These are phyloP conservation scores for Cladochytrium replicatum DNA, from an alignment of 192 early-diverging fungal species.

Conservation along the genomic window DNA sequence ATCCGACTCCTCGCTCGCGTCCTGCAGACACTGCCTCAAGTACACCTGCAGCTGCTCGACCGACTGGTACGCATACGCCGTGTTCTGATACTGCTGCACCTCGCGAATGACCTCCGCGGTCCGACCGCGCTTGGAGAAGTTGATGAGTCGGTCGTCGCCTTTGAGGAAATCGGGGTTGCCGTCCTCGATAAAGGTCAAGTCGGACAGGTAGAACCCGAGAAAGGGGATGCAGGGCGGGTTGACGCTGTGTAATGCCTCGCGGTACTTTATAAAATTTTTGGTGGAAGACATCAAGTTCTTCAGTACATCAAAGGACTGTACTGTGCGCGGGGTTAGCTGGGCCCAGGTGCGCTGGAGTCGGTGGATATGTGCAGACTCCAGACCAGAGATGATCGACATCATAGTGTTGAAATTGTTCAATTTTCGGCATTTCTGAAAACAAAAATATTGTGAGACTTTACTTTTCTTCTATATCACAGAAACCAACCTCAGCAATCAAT, in stretches of 20 bases:
- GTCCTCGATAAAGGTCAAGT: slow-evolving; percentile 86
- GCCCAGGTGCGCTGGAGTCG: slow-evolving; percentile 80
- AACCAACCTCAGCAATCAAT: slow-evolving; percentile 29
- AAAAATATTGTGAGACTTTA: too few relatives aligned
- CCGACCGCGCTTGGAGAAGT: slow-evolving; percentile 81
- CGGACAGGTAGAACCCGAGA: slow-evolving; percentile 74
- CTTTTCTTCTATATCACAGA: too few relatives aligned
- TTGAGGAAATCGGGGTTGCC: slow-evolving; percentile 65
- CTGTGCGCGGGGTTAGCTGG: slow-evolving; percentile 16
- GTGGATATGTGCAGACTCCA: slow-evolving; percentile 67
- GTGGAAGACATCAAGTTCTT: slow-evolving; percentile 66
- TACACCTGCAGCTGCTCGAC: slow-evolving; percentile 77
- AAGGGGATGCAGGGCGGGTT: slow-evolving; percentile 62
- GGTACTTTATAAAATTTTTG: slow-evolving; percentile 75
- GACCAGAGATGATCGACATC: slow-evolving; percentile 71
- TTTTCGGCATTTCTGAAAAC: slow-evolving; percentile 43
- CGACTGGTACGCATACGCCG: slow-evolving; percentile 60
- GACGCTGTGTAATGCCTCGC: slow-evolving; percentile 67
- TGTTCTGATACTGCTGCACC: slow-evolving; percentile 80
- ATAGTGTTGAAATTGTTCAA: slow-evolving; percentile 81
- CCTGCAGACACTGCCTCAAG: slow-evolving; percentile 50
- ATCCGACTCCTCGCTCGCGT: slow-evolving; percentile 58
- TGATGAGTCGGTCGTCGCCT: slow-evolving; percentile 50
- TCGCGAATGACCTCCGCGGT: slow-evolving; percentile 80
- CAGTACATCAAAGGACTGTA: slow-evolving; percentile 37